Conservation (phyloP, 2,329 filamentous ascomycete species). For the Colletotrichum costaricense region DNA sequence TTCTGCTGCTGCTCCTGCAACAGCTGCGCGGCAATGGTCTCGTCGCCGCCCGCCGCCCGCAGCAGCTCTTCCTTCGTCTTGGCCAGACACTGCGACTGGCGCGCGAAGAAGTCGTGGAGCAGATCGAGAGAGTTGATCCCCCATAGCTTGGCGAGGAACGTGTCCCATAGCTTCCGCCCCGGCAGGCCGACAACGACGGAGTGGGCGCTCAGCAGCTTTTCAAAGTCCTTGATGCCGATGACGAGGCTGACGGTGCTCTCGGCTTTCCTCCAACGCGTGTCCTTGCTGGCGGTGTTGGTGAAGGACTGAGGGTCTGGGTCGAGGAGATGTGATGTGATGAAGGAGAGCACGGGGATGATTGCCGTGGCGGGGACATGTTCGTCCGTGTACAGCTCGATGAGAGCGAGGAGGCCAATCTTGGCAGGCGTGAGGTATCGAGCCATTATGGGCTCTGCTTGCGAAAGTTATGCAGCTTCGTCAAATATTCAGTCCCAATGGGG, state of each 20-base stretch:
- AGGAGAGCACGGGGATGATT: conserved; percentile 81
- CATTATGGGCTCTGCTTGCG: conserved; percentile 59
- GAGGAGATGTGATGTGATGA: conserved; percentile 79
- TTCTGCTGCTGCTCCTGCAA: conserved; percentile 41
- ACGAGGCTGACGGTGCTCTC: conserved; percentile 64
- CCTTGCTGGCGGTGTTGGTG: conserved; percentile 39
- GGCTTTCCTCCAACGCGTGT: conserved; percentile 59
- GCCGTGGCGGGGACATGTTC: conserved; percentile 75
- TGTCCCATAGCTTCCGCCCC: conserved; percentile 87
- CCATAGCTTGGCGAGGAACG: conserved; percentile 86
- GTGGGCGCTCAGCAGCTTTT: conserved; percentile 65
- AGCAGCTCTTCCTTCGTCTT: conserved; percentile 72
- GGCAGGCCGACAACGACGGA: conserved; percentile 69
- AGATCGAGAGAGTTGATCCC: conserved; percentile 83
- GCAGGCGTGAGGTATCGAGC: conserved; percentile 88
- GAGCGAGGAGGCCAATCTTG: conserved; percentile 83
- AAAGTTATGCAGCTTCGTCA: background rate
- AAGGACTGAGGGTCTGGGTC: conserved; percentile 53
- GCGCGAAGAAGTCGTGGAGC: conserved; percentile 80
- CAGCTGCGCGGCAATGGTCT: conserved; percentile 45
- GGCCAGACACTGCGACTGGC: conserved; percentile 66
- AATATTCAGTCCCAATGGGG: background rate
- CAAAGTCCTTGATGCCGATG: conserved; percentile 68
- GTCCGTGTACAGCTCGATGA: conserved; percentile 85
- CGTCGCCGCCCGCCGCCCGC: conserved; percentile 61